Evolutionary conservation across 768 basidiomycete species (phyloP), one percentile per base, ranked within the genome.

Genomic region (Rubroboletus pulcherrimus): DNA sequence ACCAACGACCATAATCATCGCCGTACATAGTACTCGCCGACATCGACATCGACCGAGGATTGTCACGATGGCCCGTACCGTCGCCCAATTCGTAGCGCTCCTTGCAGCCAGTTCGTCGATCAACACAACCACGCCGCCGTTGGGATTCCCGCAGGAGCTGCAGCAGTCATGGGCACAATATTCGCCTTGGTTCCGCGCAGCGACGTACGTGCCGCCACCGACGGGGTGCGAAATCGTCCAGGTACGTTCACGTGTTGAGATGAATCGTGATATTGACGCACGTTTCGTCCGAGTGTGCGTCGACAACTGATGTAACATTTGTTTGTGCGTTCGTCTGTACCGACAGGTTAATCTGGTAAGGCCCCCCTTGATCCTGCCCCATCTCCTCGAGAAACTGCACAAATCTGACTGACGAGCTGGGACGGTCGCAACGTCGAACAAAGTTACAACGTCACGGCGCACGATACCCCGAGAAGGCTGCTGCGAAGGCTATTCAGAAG

Each of bases 391-490:
- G 29, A 8, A 38, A 48, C 24, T 19, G 11, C 34, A 14, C 4
- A 5, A 4, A 17, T 47, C 31, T 49, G n/a, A 40, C 34, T 37
- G 42, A 29, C 2, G 17, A 21, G 14, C 15, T 37, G 26, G 15
- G 6, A 7, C 8, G 21, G 8, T 48, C 8, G 5, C 15, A 11
- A 34, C 24, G 1, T 34, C 21, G 15, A 8, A 26, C 24, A 35
- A 8, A 90, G 88, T 71, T 92, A 3, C 86, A 90, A 69, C 77
- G 91, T 3, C 89, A 93, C 63, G 89, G 89, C 4, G 85, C 88
- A 0, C 81, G 91, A 30, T 90, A 77, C 63, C 91, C 91, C 0
- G 87, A 85, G 0, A 63, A 70, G 2, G 73, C 75, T 2, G 74
- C 79, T 10, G 68, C 71, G 1, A 57, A 61, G 8, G 55, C 62